These are phyloP conservation scores for Xylariaceae sp. DNA, from an alignment of 2,329 filamentous ascomycete genomes.

Conservation along the genomic window DNA sequence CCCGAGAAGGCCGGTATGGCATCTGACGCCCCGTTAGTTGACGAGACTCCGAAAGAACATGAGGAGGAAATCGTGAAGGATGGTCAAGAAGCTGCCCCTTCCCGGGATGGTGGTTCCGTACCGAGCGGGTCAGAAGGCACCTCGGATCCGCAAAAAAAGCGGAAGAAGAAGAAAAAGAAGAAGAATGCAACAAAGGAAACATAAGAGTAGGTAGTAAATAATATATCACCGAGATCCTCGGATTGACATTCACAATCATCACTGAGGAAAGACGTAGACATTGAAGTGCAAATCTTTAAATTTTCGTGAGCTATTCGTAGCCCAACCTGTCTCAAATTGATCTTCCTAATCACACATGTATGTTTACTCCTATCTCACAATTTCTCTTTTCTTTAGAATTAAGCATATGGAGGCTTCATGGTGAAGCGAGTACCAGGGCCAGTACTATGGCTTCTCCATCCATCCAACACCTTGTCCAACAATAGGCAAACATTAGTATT, in stretches of 20 bases:
- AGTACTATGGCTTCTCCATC: background rate
- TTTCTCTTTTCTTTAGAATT: conserved; percentile 12
- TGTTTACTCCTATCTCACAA: conserved; percentile 2
- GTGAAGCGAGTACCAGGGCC: background rate
- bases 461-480: conserved; percentile 6
- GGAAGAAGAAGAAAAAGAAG: conserved; percentile 28
- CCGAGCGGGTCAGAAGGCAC: background rate
- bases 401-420: background rate
- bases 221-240: background rate
- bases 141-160: conserved; percentile 25
- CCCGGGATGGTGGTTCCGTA: background rate
- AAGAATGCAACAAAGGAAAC: conserved; percentile 8
- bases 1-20: background rate
- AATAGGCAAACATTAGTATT: conserved; percentile 12
- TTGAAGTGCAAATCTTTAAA: background rate
- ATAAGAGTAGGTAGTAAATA: background rate
- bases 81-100: background rate
- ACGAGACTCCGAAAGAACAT: background rate
- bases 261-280: background rate
- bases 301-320: background rate
- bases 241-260: background rate
- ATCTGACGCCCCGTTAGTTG: background rate
- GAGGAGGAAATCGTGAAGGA: background rate
- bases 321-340: background rate
- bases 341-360: background rate